A percentile compares a stretch with the other conserved stretches of the same genome.
Conservation (phyloP, 169 alveolate genomes). For the Cryptosporidium bovis region DNA sequence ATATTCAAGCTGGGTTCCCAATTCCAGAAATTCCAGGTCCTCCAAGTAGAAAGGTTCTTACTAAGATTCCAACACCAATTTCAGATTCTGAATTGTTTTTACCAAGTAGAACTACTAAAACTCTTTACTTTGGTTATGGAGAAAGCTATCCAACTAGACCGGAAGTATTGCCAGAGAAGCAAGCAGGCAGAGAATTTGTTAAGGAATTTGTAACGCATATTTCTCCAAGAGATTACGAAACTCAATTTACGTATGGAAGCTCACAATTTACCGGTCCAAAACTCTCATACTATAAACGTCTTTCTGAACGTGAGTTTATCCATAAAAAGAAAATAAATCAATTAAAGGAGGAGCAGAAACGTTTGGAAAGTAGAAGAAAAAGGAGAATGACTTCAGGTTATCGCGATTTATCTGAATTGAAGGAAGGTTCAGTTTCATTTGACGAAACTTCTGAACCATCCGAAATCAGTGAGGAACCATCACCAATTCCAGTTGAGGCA, state of each 20-base stretch:
- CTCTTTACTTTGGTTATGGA: neutral
- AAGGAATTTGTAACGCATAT: slow-evolving; percentile 8
- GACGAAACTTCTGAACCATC: slow-evolving; percentile 37
- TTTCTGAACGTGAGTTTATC: slow-evolving; percentile 64
- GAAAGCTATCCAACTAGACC: slow-evolving; percentile 6
- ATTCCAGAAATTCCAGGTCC: slow-evolving; percentile 72
- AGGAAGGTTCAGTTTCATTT: neutral
- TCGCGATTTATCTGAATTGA: slow-evolving; percentile 1
- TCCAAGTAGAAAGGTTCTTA: slow-evolving; percentile 29
- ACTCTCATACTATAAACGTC: slow-evolving; percentile 28
- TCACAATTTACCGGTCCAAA: slow-evolving; percentile 2
- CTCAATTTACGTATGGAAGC: slow-evolving; percentile 48
- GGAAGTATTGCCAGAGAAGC: slow-evolving; percentile 42
- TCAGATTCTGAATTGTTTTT: slow-evolving; percentile 11
- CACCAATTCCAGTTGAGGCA: slow-evolving; percentile 28
- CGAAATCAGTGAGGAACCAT: slow-evolving; percentile 36
- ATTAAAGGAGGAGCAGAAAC: slow-evolving; percentile 32
- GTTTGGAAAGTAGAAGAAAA: slow-evolving; percentile 20
- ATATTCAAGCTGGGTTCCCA: slow-evolving; percentile 16
- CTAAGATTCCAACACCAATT: neutral
- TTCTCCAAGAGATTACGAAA: slow-evolving; percentile 45
- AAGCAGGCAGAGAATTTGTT: slow-evolving; percentile 25
- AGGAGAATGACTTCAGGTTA: slow-evolving; percentile 42
- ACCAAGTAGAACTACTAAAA: neutral
- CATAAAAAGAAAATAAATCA: slow-evolving; percentile 26